Percentiles rank a stretch among this genome's conserved stretches.
These are phyloP conservation scores for Mentha longifolia DNA, from an alignment of 257 asterid genomes.

Conservation along the genomic window DNA sequence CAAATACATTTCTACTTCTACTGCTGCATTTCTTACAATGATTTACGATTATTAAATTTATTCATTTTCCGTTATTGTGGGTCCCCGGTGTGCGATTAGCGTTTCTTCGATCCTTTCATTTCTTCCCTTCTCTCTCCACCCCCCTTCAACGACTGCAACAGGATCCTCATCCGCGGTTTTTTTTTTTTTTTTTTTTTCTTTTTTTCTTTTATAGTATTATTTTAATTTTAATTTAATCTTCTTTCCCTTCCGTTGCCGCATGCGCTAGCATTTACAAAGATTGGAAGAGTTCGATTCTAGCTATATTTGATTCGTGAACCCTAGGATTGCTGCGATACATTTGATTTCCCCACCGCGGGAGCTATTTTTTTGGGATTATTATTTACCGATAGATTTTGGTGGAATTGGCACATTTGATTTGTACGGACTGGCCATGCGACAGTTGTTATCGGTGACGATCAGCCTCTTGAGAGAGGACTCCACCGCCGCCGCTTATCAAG, in stretches of 20 bases:
- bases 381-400: slow-evolving; percentile 6
- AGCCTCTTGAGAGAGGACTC: slow-evolving; percentile 85
- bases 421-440: slow-evolving; percentile 89
- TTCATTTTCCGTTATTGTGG: too few relatives aligned
- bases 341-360: slow-evolving; percentile 19
- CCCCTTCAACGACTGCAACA: background rate
- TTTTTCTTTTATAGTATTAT: too few relatives aligned
- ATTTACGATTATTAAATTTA: too few relatives aligned
- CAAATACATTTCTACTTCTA: too few relatives aligned
- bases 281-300: background rate
- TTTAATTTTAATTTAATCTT: too few relatives aligned
- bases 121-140: background rate
- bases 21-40: too few relatives aligned
- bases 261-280: background rate
- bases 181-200: background rate
- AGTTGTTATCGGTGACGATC: slow-evolving; percentile 63
- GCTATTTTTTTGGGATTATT: slow-evolving; percentile 18
- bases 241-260: slow-evolving; percentile 34
- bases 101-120: background rate
- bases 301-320: slow-evolving; percentile 13
- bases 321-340: slow-evolving; percentile 19
- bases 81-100: too few relatives aligned
- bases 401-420: slow-evolving; percentile 34
- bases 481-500: slow-evolving; percentile 31
- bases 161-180: slow-evolving; percentile 8